These are phyloP conservation scores for Trichosporon sp. DNA, from an alignment of 1,284 basidiomycete genomes.

Conservation along the genomic window DNA sequence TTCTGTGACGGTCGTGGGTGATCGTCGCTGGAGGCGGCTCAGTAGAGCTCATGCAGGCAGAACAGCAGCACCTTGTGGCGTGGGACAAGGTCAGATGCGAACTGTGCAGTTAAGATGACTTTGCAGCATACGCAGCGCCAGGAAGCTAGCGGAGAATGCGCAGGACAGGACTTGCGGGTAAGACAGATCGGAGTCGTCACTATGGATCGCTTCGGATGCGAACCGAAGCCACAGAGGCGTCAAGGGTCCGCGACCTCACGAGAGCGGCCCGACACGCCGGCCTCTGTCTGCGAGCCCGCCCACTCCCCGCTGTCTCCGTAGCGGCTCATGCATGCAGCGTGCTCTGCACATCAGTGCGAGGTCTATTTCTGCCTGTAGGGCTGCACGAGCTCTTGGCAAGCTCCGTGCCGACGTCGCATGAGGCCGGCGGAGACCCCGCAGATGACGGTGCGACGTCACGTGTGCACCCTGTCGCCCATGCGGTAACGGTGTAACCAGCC, in stretches of 20 bases:
- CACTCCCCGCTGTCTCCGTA: neutral
- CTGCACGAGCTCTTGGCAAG: neutral
- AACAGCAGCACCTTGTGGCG: too few relatives aligned
- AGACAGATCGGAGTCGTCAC: too few relatives aligned
- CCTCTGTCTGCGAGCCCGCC: neutral
- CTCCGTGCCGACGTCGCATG: neutral
- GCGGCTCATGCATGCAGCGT: neutral
- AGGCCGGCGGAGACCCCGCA: constrained; percentile 1
- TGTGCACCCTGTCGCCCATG: neutral
- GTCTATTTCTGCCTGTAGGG: neutral
- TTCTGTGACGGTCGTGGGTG: too few relatives aligned
- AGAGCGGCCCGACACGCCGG: neutral
- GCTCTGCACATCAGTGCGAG: neutral
- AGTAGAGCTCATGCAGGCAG: too few relatives aligned
- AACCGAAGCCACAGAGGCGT: neutral
- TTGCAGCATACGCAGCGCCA: too few relatives aligned
- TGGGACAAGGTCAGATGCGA: too few relatives aligned
- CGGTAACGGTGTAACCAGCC: constrained; percentile 3
- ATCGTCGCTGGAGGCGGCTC: too few relatives aligned
- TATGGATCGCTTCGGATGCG: too few relatives aligned
- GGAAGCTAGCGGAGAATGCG: too few relatives aligned
- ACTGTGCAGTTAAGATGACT: too few relatives aligned
- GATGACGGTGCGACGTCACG: neutral
- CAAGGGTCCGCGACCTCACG: neutral
- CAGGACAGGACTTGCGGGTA: too few relatives aligned